phyloP scores from a whole-genome alignment of 345 rosid genomes.

The Dipteronia dyeriana region DNA sequence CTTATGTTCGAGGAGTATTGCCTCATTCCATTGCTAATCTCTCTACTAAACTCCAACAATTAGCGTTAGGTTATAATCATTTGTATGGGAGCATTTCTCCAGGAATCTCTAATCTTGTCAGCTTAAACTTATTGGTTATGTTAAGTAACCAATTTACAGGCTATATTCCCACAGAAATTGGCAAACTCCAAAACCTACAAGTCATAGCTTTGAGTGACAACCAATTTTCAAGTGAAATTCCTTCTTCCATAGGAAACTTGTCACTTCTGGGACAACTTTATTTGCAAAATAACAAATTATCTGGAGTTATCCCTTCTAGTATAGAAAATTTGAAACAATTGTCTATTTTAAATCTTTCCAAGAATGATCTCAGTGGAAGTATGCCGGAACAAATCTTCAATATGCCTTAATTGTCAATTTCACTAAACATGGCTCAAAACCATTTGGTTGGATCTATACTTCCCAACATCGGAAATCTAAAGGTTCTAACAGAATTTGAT shows the following conservation, averaged over 20 bases:
- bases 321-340: slow-evolving; percentile 14
- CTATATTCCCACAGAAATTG: no score
- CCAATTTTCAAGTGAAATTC: slow-evolving; percentile 13
- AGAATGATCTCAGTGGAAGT: no score
- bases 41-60: no score
- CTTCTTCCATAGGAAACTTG: slow-evolving; percentile 20
- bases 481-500: slow-evolving; percentile 6
- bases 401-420: background rate
- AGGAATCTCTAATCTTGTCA: no score
- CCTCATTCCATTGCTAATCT: no score
- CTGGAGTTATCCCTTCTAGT: slow-evolving; percentile 23
- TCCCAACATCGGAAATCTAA: slow-evolving; percentile 15
- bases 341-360: background rate
- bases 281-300: slow-evolving; percentile 22
- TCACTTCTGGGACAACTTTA: background rate
- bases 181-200: no score
- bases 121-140: no score
- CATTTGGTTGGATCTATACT: slow-evolving; percentile 20
- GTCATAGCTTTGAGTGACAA: background rate
- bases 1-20: no score
- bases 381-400: no score
- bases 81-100: no score
- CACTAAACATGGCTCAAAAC: slow-evolving; percentile 25
- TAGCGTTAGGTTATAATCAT: no score
- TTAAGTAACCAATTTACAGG: no score